These are phyloP conservation scores for Cyberlindnera xylosilytica DNA, from an alignment of 805 yeast species.

Conservation along the genomic window DNA sequence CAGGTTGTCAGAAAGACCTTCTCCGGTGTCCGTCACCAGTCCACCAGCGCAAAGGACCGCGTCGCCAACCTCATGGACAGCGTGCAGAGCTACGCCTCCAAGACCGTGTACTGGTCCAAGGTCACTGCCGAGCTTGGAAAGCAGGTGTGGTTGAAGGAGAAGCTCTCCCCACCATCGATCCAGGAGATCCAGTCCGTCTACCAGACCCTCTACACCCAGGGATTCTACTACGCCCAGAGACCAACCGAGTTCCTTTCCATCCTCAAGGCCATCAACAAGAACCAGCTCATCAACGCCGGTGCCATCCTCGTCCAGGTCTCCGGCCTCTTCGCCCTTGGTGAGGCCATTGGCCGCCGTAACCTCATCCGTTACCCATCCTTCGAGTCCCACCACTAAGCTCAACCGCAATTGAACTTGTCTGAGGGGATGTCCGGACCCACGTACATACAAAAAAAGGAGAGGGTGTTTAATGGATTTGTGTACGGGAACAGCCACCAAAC, in stretches of 20 bases:
- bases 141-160: constrained; percentile 84
- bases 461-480: no score
- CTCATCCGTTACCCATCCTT: constrained; percentile 80
- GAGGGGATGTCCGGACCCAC: neutral
- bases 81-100: constrained; percentile 41
- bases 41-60: constrained; percentile 37
- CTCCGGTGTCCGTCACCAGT: constrained; percentile 31
- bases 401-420: neutral
- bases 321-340: constrained; percentile 93
- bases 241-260: constrained; percentile 57
- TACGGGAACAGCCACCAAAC: no score
- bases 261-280: constrained; percentile 49
- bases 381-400: constrained; percentile 36
- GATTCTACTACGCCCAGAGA: constrained; percentile 43
- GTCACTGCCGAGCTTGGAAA: constrained; percentile 48
- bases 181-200: constrained; percentile 77
- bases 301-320: constrained; percentile 79
- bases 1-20: constrained; percentile 24
- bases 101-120: constrained; percentile 76
- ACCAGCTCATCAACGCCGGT: constrained; percentile 60
- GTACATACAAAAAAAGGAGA: no score
- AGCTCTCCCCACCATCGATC: constrained; percentile 83
- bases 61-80: constrained; percentile 31
- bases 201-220: constrained; percentile 46
- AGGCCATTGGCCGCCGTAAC: constrained; percentile 93